These are phyloP conservation scores for Adansonia madagascariensis DNA, from an alignment of 441 rosid species.

Conservation along the genomic window DNA sequence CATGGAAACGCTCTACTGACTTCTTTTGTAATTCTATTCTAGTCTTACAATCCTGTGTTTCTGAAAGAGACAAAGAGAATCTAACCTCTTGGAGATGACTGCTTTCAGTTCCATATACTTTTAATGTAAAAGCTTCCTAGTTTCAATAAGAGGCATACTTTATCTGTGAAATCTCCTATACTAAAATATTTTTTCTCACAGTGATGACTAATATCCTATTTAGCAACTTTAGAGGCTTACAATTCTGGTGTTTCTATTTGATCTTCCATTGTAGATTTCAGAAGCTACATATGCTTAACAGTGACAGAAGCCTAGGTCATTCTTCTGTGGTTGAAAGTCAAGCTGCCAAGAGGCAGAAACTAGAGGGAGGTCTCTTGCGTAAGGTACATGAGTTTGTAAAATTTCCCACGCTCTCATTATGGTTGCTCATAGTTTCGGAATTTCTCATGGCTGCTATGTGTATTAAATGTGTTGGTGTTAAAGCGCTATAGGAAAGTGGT, in stretches of 20 bases:
- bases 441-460: neutral
- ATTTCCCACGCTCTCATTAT: neutral
- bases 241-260: neutral
- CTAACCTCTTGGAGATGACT: neutral
- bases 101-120: neutral
- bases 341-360: conserved; percentile 92
- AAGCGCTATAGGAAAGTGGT: neutral
- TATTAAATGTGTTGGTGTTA: conserved; percentile 14
- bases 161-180: neutral
- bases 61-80: neutral
- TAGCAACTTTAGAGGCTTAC: neutral
- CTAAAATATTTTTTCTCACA: neutral
- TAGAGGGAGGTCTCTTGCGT: conserved; percentile 79
- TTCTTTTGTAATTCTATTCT: neutral
- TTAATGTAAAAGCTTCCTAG: neutral
- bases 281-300: conserved; percentile 43
- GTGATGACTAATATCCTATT: neutral
- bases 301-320: conserved; percentile 44
- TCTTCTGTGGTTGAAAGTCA: conserved; percentile 74
- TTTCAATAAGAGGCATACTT: neutral
- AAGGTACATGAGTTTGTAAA: conserved; percentile 49
- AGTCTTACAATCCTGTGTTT: neutral
- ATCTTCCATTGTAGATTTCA: conserved; percentile 46
- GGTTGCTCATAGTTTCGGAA: neutral
- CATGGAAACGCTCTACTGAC: conserved; percentile 8